Percentiles rank a stretch among this genome's conserved stretches.
Evolutionary conservation across 202 grass and related monocot species (phyloP).

Genomic region (Panicum virgatum): DNA sequence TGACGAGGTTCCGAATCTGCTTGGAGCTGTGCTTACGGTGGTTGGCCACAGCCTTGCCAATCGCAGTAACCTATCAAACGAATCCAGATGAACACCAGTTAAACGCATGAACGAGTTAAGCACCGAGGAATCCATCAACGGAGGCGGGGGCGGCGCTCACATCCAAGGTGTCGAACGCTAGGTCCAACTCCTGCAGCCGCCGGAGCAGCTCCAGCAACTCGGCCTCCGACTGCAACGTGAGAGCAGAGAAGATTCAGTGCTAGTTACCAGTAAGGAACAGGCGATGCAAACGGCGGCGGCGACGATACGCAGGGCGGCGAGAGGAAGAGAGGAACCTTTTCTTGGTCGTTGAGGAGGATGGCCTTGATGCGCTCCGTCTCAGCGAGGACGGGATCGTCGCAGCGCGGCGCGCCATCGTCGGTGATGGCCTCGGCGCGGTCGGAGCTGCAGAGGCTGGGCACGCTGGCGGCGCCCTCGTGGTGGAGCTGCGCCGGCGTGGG

Average conservation of each 20-base stretch:
- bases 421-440: constrained; percentile 79
- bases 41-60: constrained; percentile 73
- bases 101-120: constrained; percentile 20
- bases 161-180: constrained; percentile 71
- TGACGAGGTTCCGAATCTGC: constrained; percentile 75
- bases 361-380: constrained; percentile 83
- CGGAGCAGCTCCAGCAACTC: constrained; percentile 77
- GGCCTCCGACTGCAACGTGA: constrained; percentile 62
- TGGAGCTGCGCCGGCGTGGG: constrained; percentile 36
- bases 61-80: constrained; percentile 68
- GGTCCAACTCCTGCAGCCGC: constrained; percentile 73
- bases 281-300: background rate
- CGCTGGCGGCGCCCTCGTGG: constrained; percentile 49
- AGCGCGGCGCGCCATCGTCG: constrained; percentile 47
- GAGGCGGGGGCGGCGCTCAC: constrained; percentile 38
- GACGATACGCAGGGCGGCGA: background rate
- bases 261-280: background rate
- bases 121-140: background rate
- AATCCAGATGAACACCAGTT: constrained; percentile 23
- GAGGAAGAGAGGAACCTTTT: constrained; percentile 48
- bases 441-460: constrained; percentile 72
- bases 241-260: constrained; percentile 29
- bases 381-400: constrained; percentile 46
- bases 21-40: constrained; percentile 79
- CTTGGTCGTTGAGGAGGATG: constrained; percentile 49